A percentile compares a stretch with the other conserved stretches of the same genome.
Evolutionary conservation across 352 stramenopile genomes (phyloP).

Genomic region (Phytopythium aichiense): DNA sequence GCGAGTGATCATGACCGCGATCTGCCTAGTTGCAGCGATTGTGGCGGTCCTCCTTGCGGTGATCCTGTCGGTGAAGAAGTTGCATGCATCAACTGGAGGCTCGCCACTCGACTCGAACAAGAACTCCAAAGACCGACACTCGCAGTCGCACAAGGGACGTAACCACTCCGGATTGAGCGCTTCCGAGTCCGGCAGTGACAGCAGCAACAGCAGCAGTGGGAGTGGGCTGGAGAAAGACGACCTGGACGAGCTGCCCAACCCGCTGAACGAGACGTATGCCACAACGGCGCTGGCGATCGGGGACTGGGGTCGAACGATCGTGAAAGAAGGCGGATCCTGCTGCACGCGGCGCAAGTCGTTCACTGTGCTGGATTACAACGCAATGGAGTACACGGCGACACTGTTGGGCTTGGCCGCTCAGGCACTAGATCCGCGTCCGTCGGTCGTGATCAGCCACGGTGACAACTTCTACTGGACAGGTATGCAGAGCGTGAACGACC

Average conservation of each 20-base stretch:
- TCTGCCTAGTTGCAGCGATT: background rate
- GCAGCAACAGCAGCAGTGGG: constrained; percentile 16
- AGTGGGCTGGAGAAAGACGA: constrained; percentile 17
- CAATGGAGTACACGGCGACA: constrained; percentile 60
- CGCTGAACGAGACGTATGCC: constrained; percentile 34
- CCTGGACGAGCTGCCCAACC: constrained; percentile 24
- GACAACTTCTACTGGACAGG: constrained; percentile 86
- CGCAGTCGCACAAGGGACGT: background rate
- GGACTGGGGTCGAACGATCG: constrained; percentile 67
- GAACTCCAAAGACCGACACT: background rate
- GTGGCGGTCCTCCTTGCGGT: constrained; percentile 4
- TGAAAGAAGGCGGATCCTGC: constrained; percentile 57
- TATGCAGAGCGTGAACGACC: constrained; percentile 46
- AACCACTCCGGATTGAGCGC: background rate
- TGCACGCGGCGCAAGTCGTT: constrained; percentile 52
- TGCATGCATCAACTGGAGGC: background rate
- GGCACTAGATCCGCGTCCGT: constrained; percentile 21
- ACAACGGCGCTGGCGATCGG: constrained; percentile 64
- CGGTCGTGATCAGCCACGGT: constrained; percentile 52
- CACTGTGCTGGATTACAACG: constrained; percentile 64
- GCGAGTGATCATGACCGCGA: background rate
- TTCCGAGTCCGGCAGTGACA: background rate
- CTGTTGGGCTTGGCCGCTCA: constrained; percentile 46
- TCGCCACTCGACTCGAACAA: background rate
- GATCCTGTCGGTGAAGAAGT: constrained; percentile 4